phyloP scores from a whole-genome alignment of 2,329 filamentous ascomycete species.

The Cadophora luteo-olivacea region DNA sequence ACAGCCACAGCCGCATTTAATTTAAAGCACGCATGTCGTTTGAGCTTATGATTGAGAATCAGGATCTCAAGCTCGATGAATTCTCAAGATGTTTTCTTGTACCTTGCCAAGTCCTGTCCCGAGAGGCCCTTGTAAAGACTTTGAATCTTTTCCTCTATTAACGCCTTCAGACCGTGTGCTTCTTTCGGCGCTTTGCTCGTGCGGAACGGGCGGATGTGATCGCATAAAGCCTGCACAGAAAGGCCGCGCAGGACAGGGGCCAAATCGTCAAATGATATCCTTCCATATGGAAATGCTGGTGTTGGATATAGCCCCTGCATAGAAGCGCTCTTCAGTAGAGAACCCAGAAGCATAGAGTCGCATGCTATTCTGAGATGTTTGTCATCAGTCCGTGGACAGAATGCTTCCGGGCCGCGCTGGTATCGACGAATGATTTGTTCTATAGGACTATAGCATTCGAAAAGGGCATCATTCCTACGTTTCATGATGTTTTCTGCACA shows the following conservation, averaged over 20 bases:
- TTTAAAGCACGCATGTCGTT: no score
- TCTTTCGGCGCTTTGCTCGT: background rate
- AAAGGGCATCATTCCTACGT: background rate
- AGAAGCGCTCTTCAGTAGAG: background rate
- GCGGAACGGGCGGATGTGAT: background rate
- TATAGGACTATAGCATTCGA: background rate
- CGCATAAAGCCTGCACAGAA: background rate
- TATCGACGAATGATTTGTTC: background rate
- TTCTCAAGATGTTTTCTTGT: conserved; percentile 36
- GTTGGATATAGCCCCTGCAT: background rate
- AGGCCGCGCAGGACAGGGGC: background rate
- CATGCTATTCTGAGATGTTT: background rate
- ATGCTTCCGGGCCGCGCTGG: background rate
- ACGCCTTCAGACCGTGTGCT: background rate
- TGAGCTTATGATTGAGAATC: no score
- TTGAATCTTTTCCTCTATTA: background rate
- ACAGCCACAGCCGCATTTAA: no score
- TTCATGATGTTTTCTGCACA: background rate
- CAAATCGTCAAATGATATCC: background rate
- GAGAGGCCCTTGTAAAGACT: background rate
- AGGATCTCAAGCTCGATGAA: no score
- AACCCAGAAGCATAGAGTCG: conserved; percentile 6
- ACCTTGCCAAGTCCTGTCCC: background rate
- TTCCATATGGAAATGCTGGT: background rate
- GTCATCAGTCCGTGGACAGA: background rate